Evolutionary conservation across 257 asterid genomes (phyloP).

Genomic region (Asclepias syriaca): DNA sequence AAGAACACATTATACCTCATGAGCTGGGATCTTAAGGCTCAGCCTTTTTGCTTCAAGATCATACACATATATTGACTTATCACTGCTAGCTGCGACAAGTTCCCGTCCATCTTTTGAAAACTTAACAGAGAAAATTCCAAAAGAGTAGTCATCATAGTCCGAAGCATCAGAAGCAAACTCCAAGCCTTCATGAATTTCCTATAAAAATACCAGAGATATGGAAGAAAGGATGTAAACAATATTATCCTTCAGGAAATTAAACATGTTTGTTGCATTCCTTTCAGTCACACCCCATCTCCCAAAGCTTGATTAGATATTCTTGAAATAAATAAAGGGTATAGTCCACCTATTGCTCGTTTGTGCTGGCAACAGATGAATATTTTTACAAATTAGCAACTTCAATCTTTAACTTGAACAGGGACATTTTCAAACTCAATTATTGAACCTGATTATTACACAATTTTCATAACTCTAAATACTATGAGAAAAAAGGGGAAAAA

Average conservation of each 20-base stretch:
- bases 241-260: not conserved
- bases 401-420: not conserved
- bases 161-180: constrained; percentile 52
- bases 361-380: not conserved
- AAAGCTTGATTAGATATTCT: not conserved
- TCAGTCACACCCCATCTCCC: not conserved
- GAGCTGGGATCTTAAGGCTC: constrained; percentile 81
- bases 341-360: not conserved
- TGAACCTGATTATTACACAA: not conserved
- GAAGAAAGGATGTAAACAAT: constrained; percentile 1
- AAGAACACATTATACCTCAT: constrained; percentile 40
- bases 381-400: not conserved
- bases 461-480: not conserved
- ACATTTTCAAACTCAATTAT: not conserved
- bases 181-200: constrained; percentile 97
- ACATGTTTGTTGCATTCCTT: not conserved
- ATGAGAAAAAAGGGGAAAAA: not conserved
- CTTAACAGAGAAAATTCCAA: constrained; percentile 90
- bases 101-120: constrained; percentile 91
- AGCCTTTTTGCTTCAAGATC: constrained; percentile 72
- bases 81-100: constrained; percentile 78
- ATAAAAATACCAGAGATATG: constrained; percentile 15
- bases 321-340: not conserved
- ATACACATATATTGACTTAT: constrained; percentile 70
- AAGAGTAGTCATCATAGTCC: constrained; percentile 60